phyloP scores from a whole-genome alignment of 306 rosid genomes.

The Casuarina cunninghamiana region DNA sequence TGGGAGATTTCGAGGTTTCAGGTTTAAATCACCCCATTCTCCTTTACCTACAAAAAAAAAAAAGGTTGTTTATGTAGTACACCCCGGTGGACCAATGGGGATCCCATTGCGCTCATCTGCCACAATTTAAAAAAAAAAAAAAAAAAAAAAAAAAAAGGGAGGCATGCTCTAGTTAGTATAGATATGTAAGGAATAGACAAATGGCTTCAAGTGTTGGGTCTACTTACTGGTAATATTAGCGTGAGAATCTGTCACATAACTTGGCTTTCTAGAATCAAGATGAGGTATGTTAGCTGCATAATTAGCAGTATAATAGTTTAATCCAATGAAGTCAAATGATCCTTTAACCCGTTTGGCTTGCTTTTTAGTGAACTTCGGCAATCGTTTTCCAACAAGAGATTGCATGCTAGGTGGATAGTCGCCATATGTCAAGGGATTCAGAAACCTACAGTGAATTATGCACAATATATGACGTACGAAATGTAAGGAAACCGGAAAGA shows the following conservation, averaged over 20 bases:
- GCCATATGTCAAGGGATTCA: slow-evolving; percentile 57
- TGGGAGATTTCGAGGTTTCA: no score
- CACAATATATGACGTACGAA: background rate
- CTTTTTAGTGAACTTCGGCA: slow-evolving; percentile 39
- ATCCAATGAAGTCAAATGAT: slow-evolving; percentile 47
- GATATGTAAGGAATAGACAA: no score
- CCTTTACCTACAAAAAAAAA: no score
- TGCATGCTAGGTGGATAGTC: slow-evolving; percentile 44
- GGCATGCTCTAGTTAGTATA: no score
- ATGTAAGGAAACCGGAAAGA: no score
- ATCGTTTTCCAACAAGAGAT: slow-evolving; percentile 20
- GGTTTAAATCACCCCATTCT: no score
- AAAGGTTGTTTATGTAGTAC: no score
- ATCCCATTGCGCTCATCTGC: slow-evolving; percentile 44
- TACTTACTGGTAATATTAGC: slow-evolving; percentile 19
- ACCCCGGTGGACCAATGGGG: slow-evolving; percentile 48
- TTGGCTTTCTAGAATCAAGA: background rate
- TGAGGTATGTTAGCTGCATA: slow-evolving; percentile 24
- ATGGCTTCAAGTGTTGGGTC: no score
- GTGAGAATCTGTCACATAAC: slow-evolving; percentile 32
- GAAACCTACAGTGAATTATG: slow-evolving; percentile 37
- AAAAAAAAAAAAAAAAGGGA: no score
- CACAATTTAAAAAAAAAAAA: background rate
- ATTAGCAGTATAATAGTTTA: slow-evolving; percentile 37
- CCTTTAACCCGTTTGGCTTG: slow-evolving; percentile 31